Base-by-base conservation (phyloP, 257 asterid species). In the Solanum chaucha region DNA sequence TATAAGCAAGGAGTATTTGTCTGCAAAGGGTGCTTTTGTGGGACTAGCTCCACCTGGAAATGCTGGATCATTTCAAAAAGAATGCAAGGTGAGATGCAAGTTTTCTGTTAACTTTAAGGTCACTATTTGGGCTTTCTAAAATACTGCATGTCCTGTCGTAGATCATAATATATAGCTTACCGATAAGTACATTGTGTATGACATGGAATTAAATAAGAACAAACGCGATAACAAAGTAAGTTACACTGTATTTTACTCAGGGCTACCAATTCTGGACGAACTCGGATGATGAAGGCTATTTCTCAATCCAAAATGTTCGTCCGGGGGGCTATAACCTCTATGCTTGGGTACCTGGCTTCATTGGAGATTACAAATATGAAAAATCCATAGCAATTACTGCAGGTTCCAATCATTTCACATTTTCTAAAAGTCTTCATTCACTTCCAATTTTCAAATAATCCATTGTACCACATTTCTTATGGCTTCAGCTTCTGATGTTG, bases 11-110 rank as follows among this genome's bases (percentile, higher is more conserved):
- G 94, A 93, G 84, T 28, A 81, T 81, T 90, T 93, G 85, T 89
- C 92, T 30, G 98, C 97, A 87, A 88, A 88, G 12, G 93, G 97
- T 41, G 98, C 98, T 38, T 93, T 91, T 46, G 93, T 95, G 12
- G 99, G 99, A 30, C 71, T 96, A 87, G 98, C 98, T 80, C 94
- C 93, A 41, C 98, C 96, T 1, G 99, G 99, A 83, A 92, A 88
- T 32, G 90, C 70, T 22, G 98, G 98, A 78, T 96, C 98, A 81
- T 96, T 95, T 93, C 98, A 95, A 87, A 93, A 91, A 88, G 99
- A 96, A 91, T 89, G 93, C 98, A 95, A 95, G 97, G 97, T 92
- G 83, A 82, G 6, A 19, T 30, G 41, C 41, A 8, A 35, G 73
- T 24, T 51, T 26, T 74, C 19, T 36, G 51, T 36, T 75, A 86